Percentiles rank a stretch among this genome's conserved stretches.
Conservation (phyloP, 78 protist genomes). For the Bigelowiella natans region DNA sequence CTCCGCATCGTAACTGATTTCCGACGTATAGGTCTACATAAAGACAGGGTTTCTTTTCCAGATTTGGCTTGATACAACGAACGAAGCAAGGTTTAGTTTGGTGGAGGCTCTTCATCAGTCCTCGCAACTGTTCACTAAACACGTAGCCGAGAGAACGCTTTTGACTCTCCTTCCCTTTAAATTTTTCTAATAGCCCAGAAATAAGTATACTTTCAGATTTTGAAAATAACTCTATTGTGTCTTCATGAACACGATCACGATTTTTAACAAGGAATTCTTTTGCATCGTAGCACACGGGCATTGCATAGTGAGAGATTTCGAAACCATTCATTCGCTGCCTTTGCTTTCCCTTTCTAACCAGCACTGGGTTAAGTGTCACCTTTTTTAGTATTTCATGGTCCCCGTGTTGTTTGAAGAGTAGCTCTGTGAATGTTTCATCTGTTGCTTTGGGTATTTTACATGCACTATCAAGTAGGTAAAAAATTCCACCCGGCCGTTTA, state of each 20-base stretch:
- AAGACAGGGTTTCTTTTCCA: neutral
- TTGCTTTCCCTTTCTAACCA: neutral
- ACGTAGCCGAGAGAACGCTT: neutral
- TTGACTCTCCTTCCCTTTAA: neutral
- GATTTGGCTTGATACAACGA: constrained; percentile 44
- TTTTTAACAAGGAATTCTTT: neutral
- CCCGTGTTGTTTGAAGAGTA: neutral
- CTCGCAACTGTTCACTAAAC: constrained; percentile 10
- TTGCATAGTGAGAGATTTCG: neutral
- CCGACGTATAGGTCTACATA: constrained; percentile 6
- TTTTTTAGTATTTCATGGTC: too few relatives aligned
- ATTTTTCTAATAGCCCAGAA: neutral
- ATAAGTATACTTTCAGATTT: neutral
- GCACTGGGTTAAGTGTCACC: too few relatives aligned
- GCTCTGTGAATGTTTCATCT: neutral
- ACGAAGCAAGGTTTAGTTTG: constrained; percentile 27
- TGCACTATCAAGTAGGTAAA: neutral
- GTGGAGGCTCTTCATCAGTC: neutral
- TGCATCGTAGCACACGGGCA: neutral
- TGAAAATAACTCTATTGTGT: neutral
- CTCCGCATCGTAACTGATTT: neutral
- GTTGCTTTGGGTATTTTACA: neutral
- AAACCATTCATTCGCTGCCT: neutral
- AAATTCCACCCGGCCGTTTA: neutral
- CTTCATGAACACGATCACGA: neutral